phyloP scores from a whole-genome alignment of 2,329 filamentous ascomycete species.

The Cladobotryum mycophilum region DNA sequence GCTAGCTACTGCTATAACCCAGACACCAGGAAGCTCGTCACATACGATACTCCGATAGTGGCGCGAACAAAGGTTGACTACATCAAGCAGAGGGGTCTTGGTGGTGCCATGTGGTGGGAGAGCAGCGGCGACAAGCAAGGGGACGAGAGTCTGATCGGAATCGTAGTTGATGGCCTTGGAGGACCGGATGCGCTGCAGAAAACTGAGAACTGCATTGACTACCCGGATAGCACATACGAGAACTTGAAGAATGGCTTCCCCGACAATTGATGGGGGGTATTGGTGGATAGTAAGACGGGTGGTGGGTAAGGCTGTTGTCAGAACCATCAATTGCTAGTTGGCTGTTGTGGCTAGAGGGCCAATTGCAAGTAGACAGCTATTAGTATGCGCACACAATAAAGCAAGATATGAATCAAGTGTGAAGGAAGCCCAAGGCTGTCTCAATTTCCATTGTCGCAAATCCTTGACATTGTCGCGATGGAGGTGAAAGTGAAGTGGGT shows the following conservation, averaged over 20 bases:
- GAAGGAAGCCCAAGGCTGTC: too few relatives aligned
- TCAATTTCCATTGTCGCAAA: too few relatives aligned
- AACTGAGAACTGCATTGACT: slow-evolving; percentile 54
- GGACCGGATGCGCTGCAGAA: slow-evolving; percentile 44
- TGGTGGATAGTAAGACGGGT: neutral
- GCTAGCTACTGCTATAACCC: slow-evolving; percentile 76
- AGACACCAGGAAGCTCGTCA: slow-evolving; percentile 59
- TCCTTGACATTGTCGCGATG: too few relatives aligned
- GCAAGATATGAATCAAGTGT: too few relatives aligned
- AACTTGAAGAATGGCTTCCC: slow-evolving; percentile 57
- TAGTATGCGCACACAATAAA: too few relatives aligned
- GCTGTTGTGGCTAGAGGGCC: too few relatives aligned
- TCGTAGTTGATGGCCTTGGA: slow-evolving; percentile 54
- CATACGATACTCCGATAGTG: slow-evolving; percentile 68
- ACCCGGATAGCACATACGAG: slow-evolving; percentile 63
- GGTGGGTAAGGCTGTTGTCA: too few relatives aligned
- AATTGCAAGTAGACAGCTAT: too few relatives aligned
- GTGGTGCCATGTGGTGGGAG: slow-evolving; percentile 98
- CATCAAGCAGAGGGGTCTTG: slow-evolving; percentile 60
- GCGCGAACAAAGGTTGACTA: slow-evolving; percentile 65
- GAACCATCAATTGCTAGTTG: too few relatives aligned
- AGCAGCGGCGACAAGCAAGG: slow-evolving; percentile 68
- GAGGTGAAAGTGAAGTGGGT: neutral
- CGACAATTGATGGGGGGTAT: slow-evolving; percentile 26
- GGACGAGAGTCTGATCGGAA: slow-evolving; percentile 60